Evolutionary conservation across 345 rosid species (phyloP).

Genomic region (Euphorbia lathyris): DNA sequence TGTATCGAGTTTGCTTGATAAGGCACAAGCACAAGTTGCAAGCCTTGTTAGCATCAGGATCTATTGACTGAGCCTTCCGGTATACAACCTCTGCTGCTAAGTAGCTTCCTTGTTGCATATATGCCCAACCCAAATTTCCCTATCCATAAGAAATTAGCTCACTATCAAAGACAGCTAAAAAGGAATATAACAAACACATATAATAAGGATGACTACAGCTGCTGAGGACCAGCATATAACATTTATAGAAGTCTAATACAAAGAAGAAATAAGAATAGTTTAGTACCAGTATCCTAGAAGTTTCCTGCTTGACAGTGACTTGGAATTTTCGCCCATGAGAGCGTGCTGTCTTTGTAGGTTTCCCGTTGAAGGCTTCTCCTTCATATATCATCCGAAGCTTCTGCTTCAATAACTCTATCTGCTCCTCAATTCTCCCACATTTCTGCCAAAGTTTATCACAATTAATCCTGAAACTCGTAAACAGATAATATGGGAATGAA

Average conservation of each 20-base stretch:
- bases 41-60: constrained; percentile 88
- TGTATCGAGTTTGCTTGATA: constrained; percentile 56
- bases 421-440: constrained; percentile 84
- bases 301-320: constrained; percentile 89
- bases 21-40: constrained; percentile 76
- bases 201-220: neutral
- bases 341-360: constrained; percentile 87
- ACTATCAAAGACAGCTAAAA: neutral
- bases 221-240: neutral
- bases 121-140: constrained; percentile 99
- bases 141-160: constrained; percentile 17
- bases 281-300: constrained; percentile 71
- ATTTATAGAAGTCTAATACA: neutral
- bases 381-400: constrained; percentile 76
- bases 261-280: neutral
- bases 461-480: neutral
- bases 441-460: constrained; percentile 41
- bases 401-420: constrained; percentile 69
- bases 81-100: constrained; percentile 82
- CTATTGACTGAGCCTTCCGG: constrained; percentile 72
- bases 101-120: constrained; percentile 83
- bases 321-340: constrained; percentile 95
- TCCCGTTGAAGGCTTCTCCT: constrained; percentile 89
- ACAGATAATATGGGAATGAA: neutral
- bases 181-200: neutral